Evolutionary conservation across 129 eudicot genomes (phyloP).

Genomic region (Erigeron canadensis): DNA sequence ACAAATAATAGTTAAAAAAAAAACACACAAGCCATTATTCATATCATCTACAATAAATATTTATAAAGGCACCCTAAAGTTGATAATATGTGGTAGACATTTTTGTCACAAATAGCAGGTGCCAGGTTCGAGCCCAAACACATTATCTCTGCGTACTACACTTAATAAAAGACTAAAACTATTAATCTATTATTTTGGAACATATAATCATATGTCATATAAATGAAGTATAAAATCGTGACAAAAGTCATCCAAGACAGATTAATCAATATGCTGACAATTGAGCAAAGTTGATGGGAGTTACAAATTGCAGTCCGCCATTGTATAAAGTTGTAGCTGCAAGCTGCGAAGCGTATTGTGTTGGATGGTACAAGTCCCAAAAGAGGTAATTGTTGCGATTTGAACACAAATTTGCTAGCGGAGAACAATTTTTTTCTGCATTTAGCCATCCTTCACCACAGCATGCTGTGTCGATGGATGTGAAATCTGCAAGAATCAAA

Average conservation of each 20-base stretch:
- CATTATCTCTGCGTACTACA: too few species aligned
- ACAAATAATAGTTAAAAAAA: too few species aligned
- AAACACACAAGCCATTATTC: too few species aligned
- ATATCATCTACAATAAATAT: too few species aligned
- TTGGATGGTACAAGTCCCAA: slow-evolving; percentile 70
- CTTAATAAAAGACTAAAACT: too few species aligned
- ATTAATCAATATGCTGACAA: slow-evolving; percentile 29
- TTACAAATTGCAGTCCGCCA: slow-evolving; percentile 44
- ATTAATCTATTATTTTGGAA: neutral
- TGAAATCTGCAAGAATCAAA: slow-evolving; percentile 37
- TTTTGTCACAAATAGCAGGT: too few species aligned
- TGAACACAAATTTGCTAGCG: slow-evolving; percentile 42
- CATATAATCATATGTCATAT: neutral
- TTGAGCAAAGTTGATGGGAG: slow-evolving; percentile 58
- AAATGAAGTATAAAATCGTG: neutral
- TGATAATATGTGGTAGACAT: too few species aligned
- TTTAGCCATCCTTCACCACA: slow-evolving; percentile 58
- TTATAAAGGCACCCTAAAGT: too few species aligned
- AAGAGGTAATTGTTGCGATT: slow-evolving; percentile 47
- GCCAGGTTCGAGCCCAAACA: too few species aligned
- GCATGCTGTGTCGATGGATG: slow-evolving; percentile 52
- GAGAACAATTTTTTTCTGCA: slow-evolving; percentile 44
- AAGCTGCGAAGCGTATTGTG: slow-evolving; percentile 44
- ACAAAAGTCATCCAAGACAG: neutral
- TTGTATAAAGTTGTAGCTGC: slow-evolving; percentile 42